Conservation (phyloP, 2,329 filamentous ascomycete species). For the Ophiosphaerella herpotricha region DNA sequence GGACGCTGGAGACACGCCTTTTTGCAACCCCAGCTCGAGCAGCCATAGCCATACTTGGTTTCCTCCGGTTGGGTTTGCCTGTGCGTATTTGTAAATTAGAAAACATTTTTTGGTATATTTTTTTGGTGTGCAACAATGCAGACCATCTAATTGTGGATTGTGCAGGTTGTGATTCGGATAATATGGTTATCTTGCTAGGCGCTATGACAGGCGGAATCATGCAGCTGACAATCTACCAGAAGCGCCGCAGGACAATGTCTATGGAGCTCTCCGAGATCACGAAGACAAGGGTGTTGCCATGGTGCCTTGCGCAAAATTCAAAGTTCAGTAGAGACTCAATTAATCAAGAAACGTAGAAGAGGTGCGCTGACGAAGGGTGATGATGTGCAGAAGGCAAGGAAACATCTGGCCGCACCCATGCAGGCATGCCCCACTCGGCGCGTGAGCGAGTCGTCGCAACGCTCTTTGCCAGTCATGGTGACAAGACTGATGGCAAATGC, state of each 20-base stretch:
- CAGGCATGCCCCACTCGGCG: slow-evolving; percentile 11
- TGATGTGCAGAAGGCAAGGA: slow-evolving; percentile 5
- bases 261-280: not conserved
- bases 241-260: not conserved
- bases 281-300: not conserved
- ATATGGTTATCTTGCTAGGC: no score
- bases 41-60: slow-evolving; percentile 27
- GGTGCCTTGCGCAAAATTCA: not conserved
- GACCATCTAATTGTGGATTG: no score
- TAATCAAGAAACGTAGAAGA: no score
- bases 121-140: not conserved
- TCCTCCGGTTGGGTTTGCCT: slow-evolving; percentile 24
- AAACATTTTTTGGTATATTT: slow-evolving; percentile 12
- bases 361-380: not conserved
- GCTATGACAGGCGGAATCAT: no score
- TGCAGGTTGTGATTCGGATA: no score
- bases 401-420: slow-evolving; percentile 13
- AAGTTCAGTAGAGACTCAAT: not conserved
- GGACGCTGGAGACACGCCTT: slow-evolving; percentile 22
- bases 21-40: slow-evolving; percentile 27
- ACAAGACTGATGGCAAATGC: not conserved
- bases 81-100: slow-evolving; percentile 24
- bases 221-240: no score
- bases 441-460: slow-evolving; percentile 3
- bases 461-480: not conserved